Conservation (phyloP, 176 grass and related monocot species). For the Puya raimondii region DNA sequence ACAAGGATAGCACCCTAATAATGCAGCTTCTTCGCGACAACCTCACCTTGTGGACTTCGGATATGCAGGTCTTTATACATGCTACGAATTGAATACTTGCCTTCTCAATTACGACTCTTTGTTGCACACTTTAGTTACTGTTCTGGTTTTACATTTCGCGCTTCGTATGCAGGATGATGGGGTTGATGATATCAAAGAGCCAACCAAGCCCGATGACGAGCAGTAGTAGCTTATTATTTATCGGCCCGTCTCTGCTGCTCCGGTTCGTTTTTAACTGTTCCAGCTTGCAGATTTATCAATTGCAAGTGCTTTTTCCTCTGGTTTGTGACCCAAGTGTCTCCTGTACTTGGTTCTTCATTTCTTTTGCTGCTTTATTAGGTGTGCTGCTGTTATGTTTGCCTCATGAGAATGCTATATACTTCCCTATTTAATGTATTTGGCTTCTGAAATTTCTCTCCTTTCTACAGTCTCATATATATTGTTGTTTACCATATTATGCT, state of each 20-base stretch:
- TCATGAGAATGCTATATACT: neutral
- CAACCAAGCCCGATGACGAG: slow-evolving; percentile 59
- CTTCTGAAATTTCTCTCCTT: too few species aligned
- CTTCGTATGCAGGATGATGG: slow-evolving; percentile 62
- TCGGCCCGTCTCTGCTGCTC: neutral
- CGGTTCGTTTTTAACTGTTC: neutral
- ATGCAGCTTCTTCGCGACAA: slow-evolving; percentile 99
- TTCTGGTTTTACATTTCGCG: neutral
- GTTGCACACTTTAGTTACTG: neutral
- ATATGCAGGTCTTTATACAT: slow-evolving; percentile 72
- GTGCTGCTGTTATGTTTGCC: neutral
- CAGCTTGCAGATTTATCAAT: neutral
- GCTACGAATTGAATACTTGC: neutral
- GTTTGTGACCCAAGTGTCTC: too few species aligned
- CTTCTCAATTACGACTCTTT: neutral
- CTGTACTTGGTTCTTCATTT: neutral
- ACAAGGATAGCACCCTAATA: slow-evolving; percentile 98
- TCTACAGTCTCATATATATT: too few species aligned
- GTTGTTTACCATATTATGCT: too few species aligned
- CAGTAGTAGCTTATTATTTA: slow-evolving; percentile 29
- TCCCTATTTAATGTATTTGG: neutral
- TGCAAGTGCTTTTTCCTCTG: neutral
- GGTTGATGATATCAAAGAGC: slow-evolving; percentile 76
- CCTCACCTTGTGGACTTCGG: slow-evolving; percentile 95
- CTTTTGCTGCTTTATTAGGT: neutral